These are phyloP conservation scores for Plasmodium malariae DNA, from an alignment of 169 alveolate genomes.

Conservation along the genomic window DNA sequence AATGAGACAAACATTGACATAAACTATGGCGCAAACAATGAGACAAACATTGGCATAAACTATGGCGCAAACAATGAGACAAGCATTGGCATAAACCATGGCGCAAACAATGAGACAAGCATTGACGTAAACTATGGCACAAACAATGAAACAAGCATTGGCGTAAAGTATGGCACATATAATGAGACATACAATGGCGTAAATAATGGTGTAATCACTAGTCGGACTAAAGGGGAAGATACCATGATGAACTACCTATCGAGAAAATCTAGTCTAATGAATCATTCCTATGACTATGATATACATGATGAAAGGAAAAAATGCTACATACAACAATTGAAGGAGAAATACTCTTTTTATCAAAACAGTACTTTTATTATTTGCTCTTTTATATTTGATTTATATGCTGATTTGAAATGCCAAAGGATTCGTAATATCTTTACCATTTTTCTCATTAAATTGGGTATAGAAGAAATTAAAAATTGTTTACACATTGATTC, in stretches of 20 bases:
- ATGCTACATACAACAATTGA: neutral
- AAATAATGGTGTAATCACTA: neutral
- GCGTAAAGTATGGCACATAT: no score
- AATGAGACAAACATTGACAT: no score
- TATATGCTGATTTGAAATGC: conserved; percentile 41
- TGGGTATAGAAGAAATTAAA: conserved; percentile 68
- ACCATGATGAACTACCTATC: neutral
- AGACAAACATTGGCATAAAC: no score
- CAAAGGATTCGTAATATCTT: conserved; percentile 46
- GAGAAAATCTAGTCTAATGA: neutral
- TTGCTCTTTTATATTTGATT: conserved; percentile 69
- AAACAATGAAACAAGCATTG: no score
- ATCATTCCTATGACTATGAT: conserved; percentile 28
- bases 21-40: no score
- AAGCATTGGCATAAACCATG: no score
- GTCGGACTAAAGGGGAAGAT: neutral
- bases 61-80: no score
- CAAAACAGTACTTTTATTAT: conserved; percentile 23
- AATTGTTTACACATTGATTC: conserved; percentile 45
- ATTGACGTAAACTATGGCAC: no score
- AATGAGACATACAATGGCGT: no score
- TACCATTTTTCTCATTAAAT: conserved; percentile 59
- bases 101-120: no score
- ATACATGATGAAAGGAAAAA: neutral
- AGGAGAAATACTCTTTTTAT: conserved; percentile 35